These are phyloP conservation scores for Suhomyces sp. DNA, from an alignment of 805 yeast genomes.

Conservation along the genomic window DNA sequence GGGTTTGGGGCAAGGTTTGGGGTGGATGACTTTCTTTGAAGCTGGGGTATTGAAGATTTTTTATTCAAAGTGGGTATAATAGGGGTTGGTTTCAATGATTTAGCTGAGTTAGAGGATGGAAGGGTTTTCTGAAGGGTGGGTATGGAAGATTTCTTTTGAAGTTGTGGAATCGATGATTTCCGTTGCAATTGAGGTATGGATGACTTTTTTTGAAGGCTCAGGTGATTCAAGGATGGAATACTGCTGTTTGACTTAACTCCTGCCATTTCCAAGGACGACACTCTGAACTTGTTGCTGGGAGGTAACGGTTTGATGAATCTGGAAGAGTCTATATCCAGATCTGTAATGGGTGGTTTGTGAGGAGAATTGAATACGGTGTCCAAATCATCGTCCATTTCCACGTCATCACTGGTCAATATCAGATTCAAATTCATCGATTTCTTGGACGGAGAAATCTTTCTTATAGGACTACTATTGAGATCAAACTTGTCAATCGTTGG, in stretches of 20 bases:
- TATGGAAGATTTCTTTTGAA: slow-evolving; percentile 16
- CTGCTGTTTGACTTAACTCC: slow-evolving; percentile 20
- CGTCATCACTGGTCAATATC: slow-evolving; percentile 19
- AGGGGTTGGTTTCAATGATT: slow-evolving; percentile 3
- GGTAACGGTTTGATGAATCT: slow-evolving; percentile 26
- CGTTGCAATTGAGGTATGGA: slow-evolving; percentile 15
- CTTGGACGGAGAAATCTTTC: slow-evolving; percentile 41
- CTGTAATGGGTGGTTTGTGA: not conserved
- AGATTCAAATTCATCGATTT: slow-evolving; percentile 36
- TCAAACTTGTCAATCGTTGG: not conserved
- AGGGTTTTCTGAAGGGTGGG: slow-evolving; percentile 15
- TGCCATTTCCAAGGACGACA: slow-evolving; percentile 34
- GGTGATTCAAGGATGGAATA: slow-evolving; percentile 6
- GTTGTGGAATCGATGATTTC: slow-evolving; percentile 17
- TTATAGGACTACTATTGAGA: slow-evolving; percentile 16
- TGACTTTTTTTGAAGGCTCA: slow-evolving; percentile 16
- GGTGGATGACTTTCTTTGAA: slow-evolving; percentile 3
- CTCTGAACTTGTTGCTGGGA: slow-evolving; percentile 22
- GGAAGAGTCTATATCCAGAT: not conserved
- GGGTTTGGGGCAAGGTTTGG: not conserved
- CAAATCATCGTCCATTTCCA: not conserved
- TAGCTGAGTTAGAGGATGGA: slow-evolving; percentile 12
- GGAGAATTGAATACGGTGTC: slow-evolving; percentile 1
- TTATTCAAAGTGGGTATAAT: slow-evolving; percentile 8
- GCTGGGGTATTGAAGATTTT: slow-evolving; percentile 4